Evolutionary conservation across 1,284 basidiomycete species (phyloP), one percentile per base, ranked within the genome.

Genomic region (Amylostereum chailletii): DNA sequence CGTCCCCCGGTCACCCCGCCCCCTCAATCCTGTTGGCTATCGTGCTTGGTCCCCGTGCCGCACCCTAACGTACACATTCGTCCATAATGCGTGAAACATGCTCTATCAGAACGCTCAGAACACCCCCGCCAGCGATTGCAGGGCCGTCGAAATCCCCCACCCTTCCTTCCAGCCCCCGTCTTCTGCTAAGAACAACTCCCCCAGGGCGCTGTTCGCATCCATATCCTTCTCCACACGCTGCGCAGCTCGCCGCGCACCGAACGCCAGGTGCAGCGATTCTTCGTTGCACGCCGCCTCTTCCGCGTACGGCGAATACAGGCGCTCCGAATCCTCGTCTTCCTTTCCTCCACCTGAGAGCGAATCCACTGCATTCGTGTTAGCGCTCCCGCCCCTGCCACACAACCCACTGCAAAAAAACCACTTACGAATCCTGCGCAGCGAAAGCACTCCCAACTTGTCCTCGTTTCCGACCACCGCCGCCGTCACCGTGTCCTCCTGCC

Each of bases 371-470:
- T 33, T 29, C 40, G 34, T 19, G 19, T 19, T 19, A 19, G 19
- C 19, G 19, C 19, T 19, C 19, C 19, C 19, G 19, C 19, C 19
- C 19, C 19, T 19, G 19, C 19, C 19, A 19, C 19, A 19, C 19
- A 19, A 47, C 37, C 7, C 10, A 29, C 11, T 27, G 36, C 27
- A 37, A 31, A 47, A 41, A 42, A 26, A 27, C 37, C 45, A 52
- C 54, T 39, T 46, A 76, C 74, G 62, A 31, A 76, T 57, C 19
- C 19, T 1, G 19, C 19, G 19, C 19, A 19, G 19, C 46, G 68
- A 65, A 51, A 77, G 59, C 37, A 76, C 64, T 34, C 75, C 75
- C 51, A 75, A 54, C 63, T 75, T 74, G 60, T 76, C 75, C 55
- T 77, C 75, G 32, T 60, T 60, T 54, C 64, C 62, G 55, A 77